phyloP scores from a whole-genome alignment of 148 eudicot genomes.

The Vaccinium macrocarpon region DNA sequence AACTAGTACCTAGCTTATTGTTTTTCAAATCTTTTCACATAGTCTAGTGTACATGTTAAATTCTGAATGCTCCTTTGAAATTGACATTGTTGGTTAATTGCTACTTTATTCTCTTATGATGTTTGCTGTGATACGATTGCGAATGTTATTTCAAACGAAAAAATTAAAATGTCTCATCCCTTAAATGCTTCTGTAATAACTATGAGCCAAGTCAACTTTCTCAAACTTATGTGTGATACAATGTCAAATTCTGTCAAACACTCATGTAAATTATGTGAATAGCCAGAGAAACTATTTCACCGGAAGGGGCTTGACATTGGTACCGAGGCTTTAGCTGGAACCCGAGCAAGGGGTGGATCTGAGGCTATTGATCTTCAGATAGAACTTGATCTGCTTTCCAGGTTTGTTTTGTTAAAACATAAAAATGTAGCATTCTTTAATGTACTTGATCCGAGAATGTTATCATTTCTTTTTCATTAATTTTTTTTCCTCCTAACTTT shows the following conservation, averaged over 20 bases:
- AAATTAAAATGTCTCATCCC: not conserved
- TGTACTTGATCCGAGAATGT: not conserved
- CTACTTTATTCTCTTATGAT: not conserved
- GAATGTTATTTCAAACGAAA: not conserved
- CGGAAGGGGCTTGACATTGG: constrained; percentile 59
- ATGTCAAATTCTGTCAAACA: constrained; percentile 17
- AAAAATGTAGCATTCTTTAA: not conserved
- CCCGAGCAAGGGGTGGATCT: constrained; percentile 80
- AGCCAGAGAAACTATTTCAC: constrained; percentile 96
- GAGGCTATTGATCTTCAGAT: constrained; percentile 62
- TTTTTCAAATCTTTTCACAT: not conserved
- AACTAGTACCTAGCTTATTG: not conserved
- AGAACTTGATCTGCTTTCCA: constrained; percentile 79
- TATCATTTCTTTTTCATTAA: not conserved
- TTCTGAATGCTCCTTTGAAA: not conserved
- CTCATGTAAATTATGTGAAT: constrained; percentile 25
- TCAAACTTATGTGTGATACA: not conserved
- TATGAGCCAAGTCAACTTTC: constrained; percentile 4
- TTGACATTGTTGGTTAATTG: not conserved
- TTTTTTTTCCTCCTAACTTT: constrained; percentile 1
- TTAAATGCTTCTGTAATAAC: not conserved
- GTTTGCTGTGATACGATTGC: not conserved
- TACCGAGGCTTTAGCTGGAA: constrained; percentile 97
- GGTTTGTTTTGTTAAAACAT: constrained; percentile 38
- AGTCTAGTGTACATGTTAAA: not conserved